These are phyloP conservation scores for Acidomyces sp. DNA, from an alignment of 495 filamentous ascomycete genomes.

Conservation along the genomic window DNA sequence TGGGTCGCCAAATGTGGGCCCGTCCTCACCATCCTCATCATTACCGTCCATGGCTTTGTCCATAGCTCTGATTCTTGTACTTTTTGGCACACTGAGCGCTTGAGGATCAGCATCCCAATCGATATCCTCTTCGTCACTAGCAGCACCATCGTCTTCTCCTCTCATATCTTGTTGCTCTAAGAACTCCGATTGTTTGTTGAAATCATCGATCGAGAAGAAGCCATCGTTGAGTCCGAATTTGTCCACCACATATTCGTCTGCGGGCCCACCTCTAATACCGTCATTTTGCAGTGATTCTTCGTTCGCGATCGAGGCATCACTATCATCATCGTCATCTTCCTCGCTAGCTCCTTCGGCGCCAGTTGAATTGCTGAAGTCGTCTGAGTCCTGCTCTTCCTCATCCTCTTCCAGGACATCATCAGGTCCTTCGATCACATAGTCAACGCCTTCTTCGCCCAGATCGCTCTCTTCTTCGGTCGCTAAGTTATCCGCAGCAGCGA, in stretches of 20 bases:
- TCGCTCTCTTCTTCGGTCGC: background rate
- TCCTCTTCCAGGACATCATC: conserved; percentile 29
- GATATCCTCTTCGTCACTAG: conserved; percentile 65
- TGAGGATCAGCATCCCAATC: conserved; percentile 72
- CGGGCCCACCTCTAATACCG: conserved; percentile 34
- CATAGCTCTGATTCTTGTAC: no score
- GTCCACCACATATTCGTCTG: conserved; percentile 38
- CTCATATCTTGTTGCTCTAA: conserved; percentile 68
- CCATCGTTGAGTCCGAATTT: conserved; percentile 72
- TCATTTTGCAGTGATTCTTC: conserved; percentile 27
- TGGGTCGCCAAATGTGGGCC: conserved; percentile 64
- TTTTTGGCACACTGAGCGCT: no score
- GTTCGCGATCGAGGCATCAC: conserved; percentile 24
- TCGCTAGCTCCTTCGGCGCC: conserved; percentile 32
- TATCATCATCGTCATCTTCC: conserved; percentile 31
- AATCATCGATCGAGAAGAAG: conserved; percentile 96
- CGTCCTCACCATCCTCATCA: conserved; percentile 53
- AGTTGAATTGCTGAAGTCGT: conserved; percentile 30
- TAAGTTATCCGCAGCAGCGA: conserved; percentile 28
- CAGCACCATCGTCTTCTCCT: conserved; percentile 48
- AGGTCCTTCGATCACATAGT: conserved; percentile 45
- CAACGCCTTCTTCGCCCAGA: conserved; percentile 49
- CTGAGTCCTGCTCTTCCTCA: conserved; percentile 29
- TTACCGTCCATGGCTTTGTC: conserved; percentile 32
- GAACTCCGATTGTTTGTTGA: conserved; percentile 82